A percentile compares a stretch with the other conserved stretches of the same genome.
Conservation (phyloP, 768 basidiomycete genomes). For the Trametes sanguinea region DNA sequence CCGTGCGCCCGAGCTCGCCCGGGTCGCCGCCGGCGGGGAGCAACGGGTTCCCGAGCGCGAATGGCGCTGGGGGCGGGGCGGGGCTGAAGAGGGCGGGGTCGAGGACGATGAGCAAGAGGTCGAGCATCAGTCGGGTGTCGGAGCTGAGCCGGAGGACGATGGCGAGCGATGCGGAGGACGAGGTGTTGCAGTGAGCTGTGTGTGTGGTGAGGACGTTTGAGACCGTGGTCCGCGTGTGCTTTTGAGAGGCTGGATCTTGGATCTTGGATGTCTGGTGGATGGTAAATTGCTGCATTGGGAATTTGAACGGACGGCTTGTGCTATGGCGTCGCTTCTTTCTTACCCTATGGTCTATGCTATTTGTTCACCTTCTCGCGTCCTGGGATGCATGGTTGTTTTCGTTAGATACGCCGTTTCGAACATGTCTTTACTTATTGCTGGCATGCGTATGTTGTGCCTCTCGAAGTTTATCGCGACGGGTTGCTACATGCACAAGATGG, state of each 20-base stretch:
- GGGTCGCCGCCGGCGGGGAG: conserved; percentile 17
- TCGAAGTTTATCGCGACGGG: neutral
- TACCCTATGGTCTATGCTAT: neutral
- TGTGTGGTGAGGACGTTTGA: too few species aligned
- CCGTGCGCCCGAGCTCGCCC: conserved; percentile 20
- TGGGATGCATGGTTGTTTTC: neutral
- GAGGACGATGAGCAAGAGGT: conserved; percentile 30
- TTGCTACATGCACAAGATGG: too few species aligned
- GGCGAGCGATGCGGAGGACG: conserved; percentile 84
- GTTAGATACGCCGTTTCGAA: neutral
- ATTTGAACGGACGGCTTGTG: too few species aligned
- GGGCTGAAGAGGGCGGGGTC: conserved; percentile 25
- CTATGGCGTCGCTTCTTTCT: too few species aligned
- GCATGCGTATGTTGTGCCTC: neutral
- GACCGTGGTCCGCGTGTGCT: neutral
- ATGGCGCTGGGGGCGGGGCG: conserved; percentile 7
- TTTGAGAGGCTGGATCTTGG: too few species aligned
- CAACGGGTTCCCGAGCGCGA: conserved; percentile 15
- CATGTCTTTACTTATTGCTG: neutral
- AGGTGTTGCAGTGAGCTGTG: conserved; percentile 44
- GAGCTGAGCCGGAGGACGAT: conserved; percentile 68
- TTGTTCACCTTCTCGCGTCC: neutral
- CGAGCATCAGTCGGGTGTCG: conserved; percentile 36
- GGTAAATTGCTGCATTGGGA: too few species aligned
- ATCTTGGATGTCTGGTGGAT: too few species aligned